These are phyloP conservation scores for Sporothrix pallida DNA, from an alignment of 2,329 filamentous ascomycete genomes.

Conservation along the genomic window DNA sequence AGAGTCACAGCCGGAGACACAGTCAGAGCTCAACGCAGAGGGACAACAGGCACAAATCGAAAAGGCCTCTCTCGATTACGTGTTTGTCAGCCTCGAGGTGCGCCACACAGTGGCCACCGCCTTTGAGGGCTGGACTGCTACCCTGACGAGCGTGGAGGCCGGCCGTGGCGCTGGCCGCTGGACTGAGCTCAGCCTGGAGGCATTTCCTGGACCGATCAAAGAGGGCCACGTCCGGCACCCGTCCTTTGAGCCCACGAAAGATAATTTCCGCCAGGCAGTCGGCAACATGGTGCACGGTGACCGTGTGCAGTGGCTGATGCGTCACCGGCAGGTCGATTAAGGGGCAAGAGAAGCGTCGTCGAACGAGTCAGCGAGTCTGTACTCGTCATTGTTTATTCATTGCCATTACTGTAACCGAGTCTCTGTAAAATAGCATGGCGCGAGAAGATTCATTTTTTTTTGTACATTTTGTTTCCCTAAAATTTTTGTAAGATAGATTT, in stretches of 20 bases:
- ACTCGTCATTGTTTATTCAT: background rate
- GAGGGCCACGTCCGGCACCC: background rate
- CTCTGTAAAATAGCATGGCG: conserved; percentile 16
- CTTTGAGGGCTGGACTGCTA: conserved; percentile 53
- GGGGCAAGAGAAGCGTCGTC: background rate
- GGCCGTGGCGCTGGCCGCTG: conserved; percentile 58
- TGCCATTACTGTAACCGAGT: background rate
- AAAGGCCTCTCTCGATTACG: conserved; percentile 43
- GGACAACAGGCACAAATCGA: conserved; percentile 27
- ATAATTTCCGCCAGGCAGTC: conserved; percentile 31
- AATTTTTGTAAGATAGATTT: conserved; percentile 11
- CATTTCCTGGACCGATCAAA: conserved; percentile 37
- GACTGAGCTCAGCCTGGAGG: conserved; percentile 57
- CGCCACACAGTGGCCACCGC: conserved; percentile 53
- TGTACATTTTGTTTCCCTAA: background rate
- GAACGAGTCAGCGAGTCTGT: background rate
- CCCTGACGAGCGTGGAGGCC: conserved; percentile 59
- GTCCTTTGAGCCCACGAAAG: conserved; percentile 2
- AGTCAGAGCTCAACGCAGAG: too few species aligned
- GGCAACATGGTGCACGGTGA: conserved; percentile 32
- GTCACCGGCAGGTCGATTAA: conserved; percentile 14
- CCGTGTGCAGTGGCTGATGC: conserved; percentile 33
- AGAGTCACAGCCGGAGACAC: too few species aligned
- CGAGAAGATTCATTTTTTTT: background rate
- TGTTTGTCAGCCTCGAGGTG: conserved; percentile 60